Evolutionary conservation across 129 eudicot genomes (phyloP), one percentile per base, ranked within the genome.

Genomic region (Pseudognaphalium luteoalbum): DNA sequence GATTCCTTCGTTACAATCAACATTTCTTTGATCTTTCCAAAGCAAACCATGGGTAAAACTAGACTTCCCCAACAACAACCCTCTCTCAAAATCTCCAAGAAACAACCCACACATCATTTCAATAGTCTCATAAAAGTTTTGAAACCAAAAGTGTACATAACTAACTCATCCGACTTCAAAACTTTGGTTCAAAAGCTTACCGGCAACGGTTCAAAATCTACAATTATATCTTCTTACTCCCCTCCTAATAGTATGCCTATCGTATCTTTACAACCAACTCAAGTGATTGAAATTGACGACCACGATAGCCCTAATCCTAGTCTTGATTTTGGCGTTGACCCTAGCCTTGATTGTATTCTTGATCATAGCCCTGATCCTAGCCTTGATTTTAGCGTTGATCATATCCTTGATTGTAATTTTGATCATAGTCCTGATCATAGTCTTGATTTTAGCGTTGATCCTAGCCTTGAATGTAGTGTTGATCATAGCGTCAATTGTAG

Each of bases 61-160:
- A 79, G 39, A 61, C 12, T 64, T 57, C 52, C 68, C 47, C 76
- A 60, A 72, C 10, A 60, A 72, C 10, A 66, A 73, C 8, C 72
- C 34, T 73, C 83, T 25, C 76, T 78, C 73, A 73, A 73, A 73
- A 68, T 73, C 67, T 41, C 82, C 60, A 83, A 74, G 28, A 78
- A 83, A 52, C 77, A 81, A 52, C 57, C 74, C 42, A 35, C 71
- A 33, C 71, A 74, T 34, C 81, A 81, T 19, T 57, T 82, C 72
- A 82, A 75, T 60, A 75, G 30, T 15, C 76, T 71, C 74, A 76
- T 78, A 15, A 74, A 82, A 71, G 54, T 65, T 25, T 68, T 82
- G 61, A 73, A 75, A 33, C 86, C 86, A 16, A 85, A 85, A 39
- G 89, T 85, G 28, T 85, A 78, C 81, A 85, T 82, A 71, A 79